Conservation (phyloP, 1,139 yeast species). For the Lodderomyces parapsilosis region DNA sequence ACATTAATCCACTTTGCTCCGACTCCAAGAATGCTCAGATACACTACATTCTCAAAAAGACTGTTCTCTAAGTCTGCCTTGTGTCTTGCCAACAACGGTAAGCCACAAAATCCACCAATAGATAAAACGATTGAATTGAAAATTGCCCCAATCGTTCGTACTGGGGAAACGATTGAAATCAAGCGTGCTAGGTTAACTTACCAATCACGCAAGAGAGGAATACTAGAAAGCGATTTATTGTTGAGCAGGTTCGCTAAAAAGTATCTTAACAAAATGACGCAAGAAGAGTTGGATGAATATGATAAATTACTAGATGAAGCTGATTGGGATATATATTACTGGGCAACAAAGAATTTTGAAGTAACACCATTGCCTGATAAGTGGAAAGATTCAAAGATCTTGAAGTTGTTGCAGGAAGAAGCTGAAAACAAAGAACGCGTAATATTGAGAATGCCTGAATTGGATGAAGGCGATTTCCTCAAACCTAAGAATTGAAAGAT, state of each 20-base stretch:
- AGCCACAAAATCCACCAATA: slow-evolving; percentile 44
- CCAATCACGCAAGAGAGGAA: slow-evolving; percentile 94
- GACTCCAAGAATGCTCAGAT: not conserved
- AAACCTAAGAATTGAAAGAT: not conserved
- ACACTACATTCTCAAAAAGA: slow-evolving; percentile 8
- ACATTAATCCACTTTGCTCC: no score
- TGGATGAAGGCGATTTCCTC: slow-evolving; percentile 17
- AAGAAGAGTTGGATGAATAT: slow-evolving; percentile 77
- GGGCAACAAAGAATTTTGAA: slow-evolving; percentile 86
- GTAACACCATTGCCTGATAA: slow-evolving; percentile 83
- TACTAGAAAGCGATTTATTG: slow-evolving; percentile 85
- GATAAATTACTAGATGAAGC: slow-evolving; percentile 84
- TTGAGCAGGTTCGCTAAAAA: slow-evolving; percentile 83
- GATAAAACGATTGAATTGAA: slow-evolving; percentile 37
- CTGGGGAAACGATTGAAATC: slow-evolving; percentile 69
- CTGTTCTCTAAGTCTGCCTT: slow-evolving; percentile 14
- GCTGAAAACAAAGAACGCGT: slow-evolving; percentile 72
- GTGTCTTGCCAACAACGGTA: slow-evolving; percentile 35
- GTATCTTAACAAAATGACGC: slow-evolving; percentile 57
- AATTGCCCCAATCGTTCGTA: slow-evolving; percentile 74
- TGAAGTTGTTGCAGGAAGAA: slow-evolving; percentile 66
- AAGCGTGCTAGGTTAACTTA: slow-evolving; percentile 85
- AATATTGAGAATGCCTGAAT: slow-evolving; percentile 82
- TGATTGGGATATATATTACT: slow-evolving; percentile 98
- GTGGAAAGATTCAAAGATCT: slow-evolving; percentile 70